Base-by-base conservation (phyloP, 164 flowering plant genomes). In the Magnolia officinalis region DNA sequence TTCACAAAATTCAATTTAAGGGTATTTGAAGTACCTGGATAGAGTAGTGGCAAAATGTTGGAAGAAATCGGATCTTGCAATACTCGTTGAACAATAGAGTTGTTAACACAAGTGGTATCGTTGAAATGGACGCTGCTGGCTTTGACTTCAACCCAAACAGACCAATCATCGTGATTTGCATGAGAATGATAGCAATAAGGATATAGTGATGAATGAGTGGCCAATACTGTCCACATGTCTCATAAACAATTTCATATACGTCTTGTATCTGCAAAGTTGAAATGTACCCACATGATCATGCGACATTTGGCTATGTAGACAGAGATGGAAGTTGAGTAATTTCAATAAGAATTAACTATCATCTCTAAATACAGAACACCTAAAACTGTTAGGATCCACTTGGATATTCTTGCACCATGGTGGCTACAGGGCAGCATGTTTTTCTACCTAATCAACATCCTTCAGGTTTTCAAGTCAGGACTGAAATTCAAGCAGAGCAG, bases 111-210 rank as follows among this genome's bases (percentile, higher is more conserved):
- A 94, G 88, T 8, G 93, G 94, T 72, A 94, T 76, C 7, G 96
- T 91, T 72, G 88, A 80, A 75, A 91, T 83, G 21, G 96, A 81
- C 64, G 94, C 93, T 6, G 89, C 85, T 6, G 98, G 94, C 80
- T 92, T 92, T 49, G 89, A 84, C 81, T 94, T 94, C 80, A 94
- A 78, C 71, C 96, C 96, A 78, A 94, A 94, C 19, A 94, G 81
- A 74, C 98, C 98, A 76, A 94, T 88, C 97, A 91, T 90, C 0
- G 92, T 90, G 63, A 91, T 87, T 86, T 94, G 98, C 96, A 90
- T 92, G 37, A 92, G 88, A 72, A 90, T 73, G 61, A 94, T 82
- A 20, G 89, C 84, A 20, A 87, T 26, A 69, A 88, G 58, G 49
- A 90, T 87, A 74, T 88, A 90, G 76, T 89, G 91, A 82, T 94